Evolutionary conservation across 257 asterid genomes (phyloP).

Genomic region (Cruciata laevipes): DNA sequence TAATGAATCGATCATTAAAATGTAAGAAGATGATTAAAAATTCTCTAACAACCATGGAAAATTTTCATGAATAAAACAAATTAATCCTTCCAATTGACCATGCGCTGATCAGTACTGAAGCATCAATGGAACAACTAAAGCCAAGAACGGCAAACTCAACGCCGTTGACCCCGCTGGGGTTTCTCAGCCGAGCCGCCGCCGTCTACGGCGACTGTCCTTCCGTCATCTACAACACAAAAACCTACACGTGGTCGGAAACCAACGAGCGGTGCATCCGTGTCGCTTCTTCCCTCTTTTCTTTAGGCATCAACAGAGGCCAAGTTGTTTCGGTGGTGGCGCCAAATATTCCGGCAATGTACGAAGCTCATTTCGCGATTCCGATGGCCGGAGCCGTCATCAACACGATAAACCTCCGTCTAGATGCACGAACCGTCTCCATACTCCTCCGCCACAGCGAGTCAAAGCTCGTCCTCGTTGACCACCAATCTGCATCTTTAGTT

Average conservation of each 20-base stretch:
- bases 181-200: constrained; percentile 51
- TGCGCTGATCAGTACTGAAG: no score
- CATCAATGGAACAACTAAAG: constrained; percentile 24
- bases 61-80: no score
- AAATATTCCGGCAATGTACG: constrained; percentile 70
- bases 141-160: constrained; percentile 37
- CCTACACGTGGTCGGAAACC: constrained; percentile 60
- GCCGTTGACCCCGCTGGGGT: constrained; percentile 51
- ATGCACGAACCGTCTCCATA: constrained; percentile 54
- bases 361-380: constrained; percentile 67
- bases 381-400: constrained; percentile 76
- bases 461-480: constrained; percentile 54
- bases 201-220: constrained; percentile 58
- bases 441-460: constrained; percentile 52
- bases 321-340: constrained; percentile 69
- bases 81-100: no score
- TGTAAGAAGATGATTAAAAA: no score
- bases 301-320: constrained; percentile 42
- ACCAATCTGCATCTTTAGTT: constrained; percentile 32
- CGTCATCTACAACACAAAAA: constrained; percentile 31
- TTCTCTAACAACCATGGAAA: no score
- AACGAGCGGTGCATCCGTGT: constrained; percentile 35
- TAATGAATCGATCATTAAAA: no score
- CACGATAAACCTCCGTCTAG: constrained; percentile 60
- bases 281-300: constrained; percentile 47